A percentile compares a stretch with the other conserved stretches of the same genome.
phyloP scores from a whole-genome alignment of 768 basidiomycete species.

The Panaeolus papilionaceus region DNA sequence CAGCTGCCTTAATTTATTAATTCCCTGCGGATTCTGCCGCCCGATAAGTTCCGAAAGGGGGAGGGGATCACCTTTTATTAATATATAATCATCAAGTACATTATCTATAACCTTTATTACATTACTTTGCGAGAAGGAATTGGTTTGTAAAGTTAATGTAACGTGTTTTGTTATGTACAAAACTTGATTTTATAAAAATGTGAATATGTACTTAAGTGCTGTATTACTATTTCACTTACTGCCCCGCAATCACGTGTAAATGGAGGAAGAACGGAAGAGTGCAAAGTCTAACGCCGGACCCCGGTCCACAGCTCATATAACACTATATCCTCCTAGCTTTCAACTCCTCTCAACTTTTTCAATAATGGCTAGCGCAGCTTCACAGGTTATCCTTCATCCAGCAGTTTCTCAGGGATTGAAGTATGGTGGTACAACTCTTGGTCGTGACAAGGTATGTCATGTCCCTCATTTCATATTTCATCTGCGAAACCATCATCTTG shows the following conservation, averaged over 20 bases:
- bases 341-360: constrained; percentile 16
- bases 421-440: constrained; percentile 80
- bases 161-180: too few species aligned
- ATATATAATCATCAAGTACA: too few species aligned
- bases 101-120: too few species aligned
- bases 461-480: constrained; percentile 14
- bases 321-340: constrained; percentile 11
- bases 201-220: background rate
- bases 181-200: background rate
- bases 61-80: too few species aligned
- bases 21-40: constrained; percentile 31
- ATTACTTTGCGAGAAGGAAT: too few species aligned
- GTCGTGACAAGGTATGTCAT: constrained; percentile 85
- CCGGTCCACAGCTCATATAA: constrained; percentile 10
- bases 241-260: constrained; percentile 30
- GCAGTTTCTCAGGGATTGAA: constrained; percentile 76
- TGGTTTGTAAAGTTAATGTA: too few species aligned
- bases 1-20: constrained; percentile 5
- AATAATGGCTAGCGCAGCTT: constrained; percentile 59
- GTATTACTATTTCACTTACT: background rate
- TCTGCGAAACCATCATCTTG: constrained; percentile 1
- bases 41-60: constrained; percentile 31
- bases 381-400: constrained; percentile 88
- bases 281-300: constrained; percentile 22
- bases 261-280: constrained; percentile 16